Evolutionary conservation across 495 filamentous ascomycete genomes (phyloP), one percentile per base, ranked within the genome.

Genomic region (Podospora australis): DNA sequence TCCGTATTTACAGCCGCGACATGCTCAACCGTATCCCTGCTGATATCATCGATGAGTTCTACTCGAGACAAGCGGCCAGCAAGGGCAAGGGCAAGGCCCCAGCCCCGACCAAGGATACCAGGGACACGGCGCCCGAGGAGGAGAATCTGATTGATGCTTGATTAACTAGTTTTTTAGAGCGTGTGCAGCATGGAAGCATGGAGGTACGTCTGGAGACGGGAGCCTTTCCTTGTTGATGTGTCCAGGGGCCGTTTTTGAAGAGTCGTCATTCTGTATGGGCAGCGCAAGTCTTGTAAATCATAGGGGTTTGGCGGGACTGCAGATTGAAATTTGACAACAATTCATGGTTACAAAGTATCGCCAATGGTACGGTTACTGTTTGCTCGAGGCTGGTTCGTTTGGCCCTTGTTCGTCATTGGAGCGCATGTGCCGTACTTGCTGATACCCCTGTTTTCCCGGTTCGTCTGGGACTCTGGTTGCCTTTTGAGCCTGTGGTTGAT

Each of bases 1-100:
- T 99, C 46, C 80, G 94, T 56, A 94, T 97, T 67, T 97, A 91
- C 72, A 90, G 91, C 58, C 94, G 90, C 78, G 94, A 97, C 59
- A 72, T 96, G 58, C 84, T 99, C 57, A 99, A 97, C 72, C 87
- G 90, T 71, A 95, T 99, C 62, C 94, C 92, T 43, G 84, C 87
- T 74, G 91, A 94, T 69, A 71, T 94, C 38, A 78, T 99, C 49
- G 83, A 95, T 60, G 86, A 96, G 67, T 99, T 84, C 72, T 99
- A 97, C 70, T 77, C 82, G 55, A 78, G 94, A 50, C n/a, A n/a
- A n/a, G 80, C 80, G 21, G 57, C 73, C n/a, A 74, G 52, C 26
- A 52, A 53, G 21, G 56, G 56, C 17, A 55, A 78, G 49, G 68
- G 80, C 46, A 81, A 83, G 70, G 78, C 74, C 21, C 79, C 80